Percentiles rank a stretch among this genome's conserved stretches.
Conservation (phyloP, 805 yeast species). For the Yarrowia alimentaria region DNA sequence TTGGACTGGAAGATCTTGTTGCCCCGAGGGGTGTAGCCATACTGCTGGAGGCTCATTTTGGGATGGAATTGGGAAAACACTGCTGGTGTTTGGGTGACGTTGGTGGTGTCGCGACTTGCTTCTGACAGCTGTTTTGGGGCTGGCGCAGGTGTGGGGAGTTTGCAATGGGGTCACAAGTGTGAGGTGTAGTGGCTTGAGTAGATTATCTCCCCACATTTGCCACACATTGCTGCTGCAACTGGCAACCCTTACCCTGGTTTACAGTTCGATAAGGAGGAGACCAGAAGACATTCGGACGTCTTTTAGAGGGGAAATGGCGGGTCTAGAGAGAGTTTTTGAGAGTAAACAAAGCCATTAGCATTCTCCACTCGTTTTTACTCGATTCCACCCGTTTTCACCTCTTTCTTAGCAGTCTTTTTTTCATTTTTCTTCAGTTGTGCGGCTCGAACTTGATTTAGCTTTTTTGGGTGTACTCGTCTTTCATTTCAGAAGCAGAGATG, state of each 20-base stretch:
- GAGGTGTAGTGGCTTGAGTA: not conserved
- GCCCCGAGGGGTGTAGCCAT: conserved; percentile 21
- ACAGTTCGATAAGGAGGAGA: conserved; percentile 19
- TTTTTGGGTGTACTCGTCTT: no score
- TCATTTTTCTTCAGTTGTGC: no score
- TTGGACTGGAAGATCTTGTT: conserved; percentile 16
- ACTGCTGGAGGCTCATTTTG: conserved; percentile 21
- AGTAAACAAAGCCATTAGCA: no score
- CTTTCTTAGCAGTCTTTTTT: no score
- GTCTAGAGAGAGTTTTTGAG: not conserved
- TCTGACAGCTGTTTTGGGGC: no score
- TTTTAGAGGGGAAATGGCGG: not conserved
- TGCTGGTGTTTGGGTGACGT: not conserved
- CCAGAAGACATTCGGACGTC: not conserved
- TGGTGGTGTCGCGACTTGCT: no score
- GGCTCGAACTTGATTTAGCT: no score
- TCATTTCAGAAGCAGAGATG: no score
- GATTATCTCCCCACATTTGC: conserved; percentile 15
- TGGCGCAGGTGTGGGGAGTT: no score
- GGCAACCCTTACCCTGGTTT: conserved; percentile 18
- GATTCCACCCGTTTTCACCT: no score
- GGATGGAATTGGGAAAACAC: conserved; percentile 15
- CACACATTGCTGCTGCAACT: conserved; percentile 22
- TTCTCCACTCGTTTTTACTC: no score
- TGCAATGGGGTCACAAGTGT: no score